Evolutionary conservation across 495 filamentous ascomycete species (phyloP).

Genomic region (Tetracladium marchalianum): DNA sequence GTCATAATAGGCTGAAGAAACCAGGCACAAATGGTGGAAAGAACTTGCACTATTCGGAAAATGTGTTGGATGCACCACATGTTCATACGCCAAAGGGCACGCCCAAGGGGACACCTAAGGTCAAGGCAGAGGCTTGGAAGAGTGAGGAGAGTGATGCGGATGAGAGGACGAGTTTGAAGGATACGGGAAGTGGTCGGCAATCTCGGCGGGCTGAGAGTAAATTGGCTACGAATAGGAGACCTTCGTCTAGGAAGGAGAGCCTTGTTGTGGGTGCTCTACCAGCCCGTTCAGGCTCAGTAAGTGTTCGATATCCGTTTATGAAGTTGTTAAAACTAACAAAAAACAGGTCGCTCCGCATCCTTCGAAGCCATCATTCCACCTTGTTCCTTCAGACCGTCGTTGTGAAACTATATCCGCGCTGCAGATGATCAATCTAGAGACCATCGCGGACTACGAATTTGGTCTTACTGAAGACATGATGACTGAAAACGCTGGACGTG

Average conservation of each 20-base stretch:
- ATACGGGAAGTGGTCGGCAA: constrained; percentile 38
- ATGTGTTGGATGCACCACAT: constrained; percentile 56
- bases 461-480: constrained; percentile 83
- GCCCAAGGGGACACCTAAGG: constrained; percentile 24
- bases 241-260: constrained; percentile 55
- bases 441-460: constrained; percentile 72
- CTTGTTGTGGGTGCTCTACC: constrained; percentile 21
- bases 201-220: constrained; percentile 41
- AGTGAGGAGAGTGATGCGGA: constrained; percentile 57
- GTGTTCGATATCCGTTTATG: neutral
- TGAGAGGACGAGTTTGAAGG: constrained; percentile 31
- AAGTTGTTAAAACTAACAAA: neutral
- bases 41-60: constrained; percentile 86
- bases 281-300: constrained; percentile 14
- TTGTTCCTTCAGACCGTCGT: constrained; percentile 54
- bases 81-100: constrained; percentile 6
- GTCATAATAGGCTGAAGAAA: constrained; percentile 67
- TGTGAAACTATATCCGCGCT: constrained; percentile 75
- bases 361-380: constrained; percentile 26
- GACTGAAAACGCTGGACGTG: constrained; percentile 80
- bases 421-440: constrained; percentile 85
- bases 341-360: constrained; percentile 10
- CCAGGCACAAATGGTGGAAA: constrained; percentile 75
- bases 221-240: constrained; percentile 23
- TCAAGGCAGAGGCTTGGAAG: constrained; percentile 42